These are phyloP conservation scores for Cladochytrium replicatum DNA, from an alignment of 192 early-diverging fungal species.

Conservation along the genomic window DNA sequence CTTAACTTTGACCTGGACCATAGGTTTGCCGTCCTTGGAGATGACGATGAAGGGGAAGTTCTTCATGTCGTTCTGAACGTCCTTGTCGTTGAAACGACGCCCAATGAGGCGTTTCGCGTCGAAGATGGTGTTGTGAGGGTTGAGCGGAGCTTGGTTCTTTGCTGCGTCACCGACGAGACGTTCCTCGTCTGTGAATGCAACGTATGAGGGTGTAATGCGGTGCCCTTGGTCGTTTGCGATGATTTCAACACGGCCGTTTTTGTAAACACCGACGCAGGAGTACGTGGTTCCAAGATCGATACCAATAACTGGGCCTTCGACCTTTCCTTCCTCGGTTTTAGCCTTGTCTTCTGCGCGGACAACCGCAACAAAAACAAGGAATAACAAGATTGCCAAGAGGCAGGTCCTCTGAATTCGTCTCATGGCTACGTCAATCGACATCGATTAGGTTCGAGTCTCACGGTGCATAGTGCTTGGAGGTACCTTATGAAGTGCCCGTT, in stretches of 20 bases:
- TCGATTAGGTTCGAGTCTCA: no score
- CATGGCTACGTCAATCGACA: no score
- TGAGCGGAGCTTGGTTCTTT: constrained; percentile 85
- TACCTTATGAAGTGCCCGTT: no score
- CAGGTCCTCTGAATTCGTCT: no score
- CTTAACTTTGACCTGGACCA: constrained; percentile 76
- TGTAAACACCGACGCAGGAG: constrained; percentile 84
- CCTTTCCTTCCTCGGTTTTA: no score
- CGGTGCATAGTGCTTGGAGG: no score
- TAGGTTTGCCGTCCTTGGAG: constrained; percentile 71
- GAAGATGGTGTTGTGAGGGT: constrained; percentile 85
- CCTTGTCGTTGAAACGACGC: constrained; percentile 77
- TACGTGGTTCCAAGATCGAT: constrained; percentile 93
- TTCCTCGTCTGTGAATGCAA: constrained; percentile 86
- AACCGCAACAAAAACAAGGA: no score
- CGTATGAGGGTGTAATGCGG: constrained; percentile 92
- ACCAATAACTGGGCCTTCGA: constrained; percentile 60
- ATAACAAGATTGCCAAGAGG: no score
- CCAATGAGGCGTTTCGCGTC: constrained; percentile 91
- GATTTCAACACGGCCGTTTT: constrained; percentile 93
- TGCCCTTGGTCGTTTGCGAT: constrained; percentile 97
- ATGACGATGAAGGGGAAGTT: constrained; percentile 90
- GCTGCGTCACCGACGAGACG: constrained; percentile 88
- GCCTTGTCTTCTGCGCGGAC: no score
- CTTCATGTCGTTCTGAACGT: constrained; percentile 88